Evolutionary conservation across 768 basidiomycete species (phyloP).

Genomic region (Termitomyces sp.): DNA sequence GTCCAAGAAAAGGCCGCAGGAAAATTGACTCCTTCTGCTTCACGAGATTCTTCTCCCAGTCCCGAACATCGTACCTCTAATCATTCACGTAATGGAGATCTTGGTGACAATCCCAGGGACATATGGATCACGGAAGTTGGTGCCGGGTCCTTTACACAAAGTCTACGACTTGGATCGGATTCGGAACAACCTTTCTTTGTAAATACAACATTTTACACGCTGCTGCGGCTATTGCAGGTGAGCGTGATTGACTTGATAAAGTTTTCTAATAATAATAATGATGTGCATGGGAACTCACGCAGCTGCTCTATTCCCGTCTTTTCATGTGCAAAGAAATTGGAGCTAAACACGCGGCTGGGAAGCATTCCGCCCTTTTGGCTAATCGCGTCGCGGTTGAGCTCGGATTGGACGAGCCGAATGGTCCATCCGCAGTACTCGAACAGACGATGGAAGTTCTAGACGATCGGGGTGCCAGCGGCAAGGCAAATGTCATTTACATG

Average conservation of each 20-base stretch:
- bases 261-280: conserved; percentile 9
- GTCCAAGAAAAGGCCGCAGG: conserved; percentile 51
- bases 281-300: conserved; percentile 7
- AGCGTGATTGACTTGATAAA: conserved; percentile 13
- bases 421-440: conserved; percentile 59
- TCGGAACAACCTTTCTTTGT: conserved; percentile 68
- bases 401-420: conserved; percentile 81
- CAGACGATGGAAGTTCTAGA: conserved; percentile 63
- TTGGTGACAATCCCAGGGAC: conserved; percentile 32
- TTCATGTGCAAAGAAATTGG: conserved; percentile 82
- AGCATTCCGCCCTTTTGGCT: conserved; percentile 58
- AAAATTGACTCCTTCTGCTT: conserved; percentile 30
- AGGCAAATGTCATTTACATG: conserved; percentile 72
- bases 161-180: conserved; percentile 18
- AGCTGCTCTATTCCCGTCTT: conserved; percentile 89
- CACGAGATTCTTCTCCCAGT: conserved; percentile 36
- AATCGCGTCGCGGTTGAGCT: conserved; percentile 82
- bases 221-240: conserved; percentile 86
- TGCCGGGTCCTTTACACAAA: conserved; percentile 19
- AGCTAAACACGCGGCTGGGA: conserved; percentile 58
- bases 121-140: conserved; percentile 57
- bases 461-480: conserved; percentile 36
- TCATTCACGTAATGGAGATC: conserved; percentile 22
- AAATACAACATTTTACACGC: conserved; percentile 89
- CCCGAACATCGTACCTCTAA: conserved; percentile 27